phyloP scores from a whole-genome alignment of 345 rosid genomes.

The Salix suchowensis region DNA sequence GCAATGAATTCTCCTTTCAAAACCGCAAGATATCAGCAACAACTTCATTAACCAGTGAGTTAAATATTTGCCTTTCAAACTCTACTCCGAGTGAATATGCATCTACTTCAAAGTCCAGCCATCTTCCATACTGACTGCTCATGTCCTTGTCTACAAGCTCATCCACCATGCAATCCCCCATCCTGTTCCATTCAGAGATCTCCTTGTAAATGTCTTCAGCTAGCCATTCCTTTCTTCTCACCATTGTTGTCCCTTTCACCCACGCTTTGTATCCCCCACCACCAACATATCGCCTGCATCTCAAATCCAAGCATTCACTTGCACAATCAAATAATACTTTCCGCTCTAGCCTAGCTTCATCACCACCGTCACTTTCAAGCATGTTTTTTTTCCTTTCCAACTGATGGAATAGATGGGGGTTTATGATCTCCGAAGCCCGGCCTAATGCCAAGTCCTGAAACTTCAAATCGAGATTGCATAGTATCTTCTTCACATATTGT shows the following conservation, averaged over 20 bases:
- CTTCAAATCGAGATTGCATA: constrained; percentile 53
- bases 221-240: constrained; percentile 51
- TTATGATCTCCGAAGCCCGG: constrained; percentile 36
- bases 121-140: constrained; percentile 73
- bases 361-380: constrained; percentile 12
- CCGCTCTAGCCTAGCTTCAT: constrained; percentile 45
- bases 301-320: constrained; percentile 60
- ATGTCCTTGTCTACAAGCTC: constrained; percentile 90
- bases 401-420: constrained; percentile 60
- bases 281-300: constrained; percentile 43
- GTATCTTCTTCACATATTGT: constrained; percentile 58
- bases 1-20: not conserved
- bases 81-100: constrained; percentile 54
- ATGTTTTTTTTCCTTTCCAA: constrained; percentile 48
- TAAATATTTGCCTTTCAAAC: constrained; percentile 50
- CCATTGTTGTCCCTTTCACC: constrained; percentile 46
- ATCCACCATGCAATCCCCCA: constrained; percentile 82
- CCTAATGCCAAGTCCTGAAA: constrained; percentile 63
- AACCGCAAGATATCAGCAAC: constrained; percentile 39
- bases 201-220: constrained; percentile 72
- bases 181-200: constrained; percentile 54
- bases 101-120: constrained; percentile 73
- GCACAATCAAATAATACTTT: constrained; percentile 68
- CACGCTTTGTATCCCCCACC: constrained; percentile 61
- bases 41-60: constrained; percentile 60